Conservation (phyloP, 78 protist species). For the Guillardia theta region DNA sequence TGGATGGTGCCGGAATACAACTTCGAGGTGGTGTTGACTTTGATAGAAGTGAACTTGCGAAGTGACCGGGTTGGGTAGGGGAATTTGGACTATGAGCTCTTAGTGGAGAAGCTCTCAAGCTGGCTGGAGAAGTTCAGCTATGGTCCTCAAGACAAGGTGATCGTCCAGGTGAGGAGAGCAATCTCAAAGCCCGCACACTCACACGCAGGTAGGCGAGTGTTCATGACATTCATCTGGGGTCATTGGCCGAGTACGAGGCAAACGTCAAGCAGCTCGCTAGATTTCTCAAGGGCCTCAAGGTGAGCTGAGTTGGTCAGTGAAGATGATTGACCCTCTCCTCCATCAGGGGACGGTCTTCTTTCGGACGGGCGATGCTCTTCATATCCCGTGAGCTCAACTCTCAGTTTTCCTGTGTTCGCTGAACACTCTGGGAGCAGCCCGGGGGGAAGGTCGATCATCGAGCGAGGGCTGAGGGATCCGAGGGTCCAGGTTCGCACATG, state of each 20-base stretch:
- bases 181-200: not conserved
- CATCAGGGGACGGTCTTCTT: not conserved
- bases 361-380: not conserved
- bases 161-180: not conserved
- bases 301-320: too few species aligned
- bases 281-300: not conserved
- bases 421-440: not conserved
- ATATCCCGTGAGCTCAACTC: not conserved
- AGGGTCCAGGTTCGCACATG: not conserved
- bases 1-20: not conserved
- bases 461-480: conserved; percentile 10
- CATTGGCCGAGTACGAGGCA: not conserved
- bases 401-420: too few species aligned
- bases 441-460: not conserved
- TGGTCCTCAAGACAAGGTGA: not conserved
- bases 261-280: not conserved
- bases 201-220: not conserved
- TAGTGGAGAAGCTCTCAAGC: not conserved
- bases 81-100: not conserved
- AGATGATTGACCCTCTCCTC: too few species aligned
- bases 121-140: not conserved
- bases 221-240: not conserved
- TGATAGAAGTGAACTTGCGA: too few species aligned
- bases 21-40: too few species aligned
- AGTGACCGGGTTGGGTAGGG: too few species aligned